These are phyloP conservation scores for Adansonia rubrostipa DNA, from an alignment of 441 rosid genomes.

Conservation along the genomic window DNA sequence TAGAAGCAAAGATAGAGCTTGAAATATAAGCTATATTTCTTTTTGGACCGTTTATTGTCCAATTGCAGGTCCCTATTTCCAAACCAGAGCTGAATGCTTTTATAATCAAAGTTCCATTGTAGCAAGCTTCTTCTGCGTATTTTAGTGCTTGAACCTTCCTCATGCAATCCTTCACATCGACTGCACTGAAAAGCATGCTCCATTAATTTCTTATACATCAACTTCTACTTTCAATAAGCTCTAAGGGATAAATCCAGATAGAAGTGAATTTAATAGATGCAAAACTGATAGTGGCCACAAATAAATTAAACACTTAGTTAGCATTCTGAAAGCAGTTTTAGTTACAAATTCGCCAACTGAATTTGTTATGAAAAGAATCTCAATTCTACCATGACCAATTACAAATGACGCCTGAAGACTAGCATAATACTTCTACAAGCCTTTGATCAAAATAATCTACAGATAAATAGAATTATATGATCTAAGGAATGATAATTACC, in stretches of 20 bases:
- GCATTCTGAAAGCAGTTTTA: not conserved
- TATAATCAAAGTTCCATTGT: constrained; percentile 66
- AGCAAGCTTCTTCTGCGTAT: constrained; percentile 78
- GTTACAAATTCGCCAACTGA: not conserved
- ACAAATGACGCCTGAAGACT: not conserved
- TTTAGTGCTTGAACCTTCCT: constrained; percentile 64
- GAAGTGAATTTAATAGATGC: constrained; percentile 1
- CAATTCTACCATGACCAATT: not conserved
- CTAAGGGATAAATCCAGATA: not conserved
- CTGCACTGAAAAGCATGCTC: constrained; percentile 53
- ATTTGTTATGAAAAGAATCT: not conserved
- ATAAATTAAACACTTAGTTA: not conserved
- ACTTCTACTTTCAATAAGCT: constrained; percentile 2
- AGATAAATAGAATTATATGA: not conserved
- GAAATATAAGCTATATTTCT: constrained; percentile 57
- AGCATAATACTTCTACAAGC: not conserved
- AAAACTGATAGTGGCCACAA: not conserved
- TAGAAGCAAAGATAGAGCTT: constrained; percentile 59
- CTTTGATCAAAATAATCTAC: not conserved
- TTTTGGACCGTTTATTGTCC: constrained; percentile 67
- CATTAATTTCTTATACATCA: not conserved
- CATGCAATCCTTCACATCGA: constrained; percentile 65
- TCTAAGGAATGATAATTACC: constrained; percentile 46
- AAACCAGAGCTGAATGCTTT: constrained; percentile 81
- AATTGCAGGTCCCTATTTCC: constrained; percentile 85